Conservation (phyloP, 441 rosid genomes). For the Adansonia madagascariensis region DNA sequence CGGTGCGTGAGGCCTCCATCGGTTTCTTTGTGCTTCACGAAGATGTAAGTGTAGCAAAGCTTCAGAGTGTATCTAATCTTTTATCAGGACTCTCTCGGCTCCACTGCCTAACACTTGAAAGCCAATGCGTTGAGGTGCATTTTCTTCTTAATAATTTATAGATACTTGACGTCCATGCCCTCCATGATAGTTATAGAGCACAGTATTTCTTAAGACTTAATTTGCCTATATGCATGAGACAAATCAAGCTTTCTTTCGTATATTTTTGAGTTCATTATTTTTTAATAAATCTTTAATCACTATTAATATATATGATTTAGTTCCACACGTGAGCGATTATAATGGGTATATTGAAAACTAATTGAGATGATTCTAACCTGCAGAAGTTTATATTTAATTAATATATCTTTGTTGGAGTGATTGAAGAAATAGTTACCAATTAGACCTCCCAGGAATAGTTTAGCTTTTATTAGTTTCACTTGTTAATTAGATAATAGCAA, state of each 20-base stretch:
- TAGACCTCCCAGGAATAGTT: too few species aligned
- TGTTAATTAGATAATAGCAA: neutral
- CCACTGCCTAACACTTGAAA: slow-evolving; percentile 52
- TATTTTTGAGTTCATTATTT: too few species aligned
- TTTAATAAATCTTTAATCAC: too few species aligned
- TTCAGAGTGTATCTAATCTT: slow-evolving; percentile 50
- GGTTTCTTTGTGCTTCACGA: slow-evolving; percentile 48
- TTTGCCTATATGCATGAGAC: too few species aligned
- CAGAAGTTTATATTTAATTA: too few species aligned
- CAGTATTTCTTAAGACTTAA: neutral
- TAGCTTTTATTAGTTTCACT: neutral
- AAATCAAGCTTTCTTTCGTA: too few species aligned
- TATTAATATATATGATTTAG: too few species aligned
- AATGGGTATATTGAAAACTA: too few species aligned
- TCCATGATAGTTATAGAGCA: neutral
- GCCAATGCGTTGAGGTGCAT: slow-evolving; percentile 70
- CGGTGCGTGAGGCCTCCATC: slow-evolving; percentile 52
- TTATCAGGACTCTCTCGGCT: slow-evolving; percentile 56
- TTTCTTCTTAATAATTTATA: slow-evolving; percentile 14
- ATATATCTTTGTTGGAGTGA: neutral
- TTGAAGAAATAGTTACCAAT: neutral
- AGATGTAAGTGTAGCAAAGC: slow-evolving; percentile 39
- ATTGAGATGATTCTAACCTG: too few species aligned
- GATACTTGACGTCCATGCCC: neutral
- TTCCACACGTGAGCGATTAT: too few species aligned